These are phyloP conservation scores for Neurospora crassa DNA, from an alignment of 2,329 filamentous ascomycete genomes.

Conservation along the genomic window DNA sequence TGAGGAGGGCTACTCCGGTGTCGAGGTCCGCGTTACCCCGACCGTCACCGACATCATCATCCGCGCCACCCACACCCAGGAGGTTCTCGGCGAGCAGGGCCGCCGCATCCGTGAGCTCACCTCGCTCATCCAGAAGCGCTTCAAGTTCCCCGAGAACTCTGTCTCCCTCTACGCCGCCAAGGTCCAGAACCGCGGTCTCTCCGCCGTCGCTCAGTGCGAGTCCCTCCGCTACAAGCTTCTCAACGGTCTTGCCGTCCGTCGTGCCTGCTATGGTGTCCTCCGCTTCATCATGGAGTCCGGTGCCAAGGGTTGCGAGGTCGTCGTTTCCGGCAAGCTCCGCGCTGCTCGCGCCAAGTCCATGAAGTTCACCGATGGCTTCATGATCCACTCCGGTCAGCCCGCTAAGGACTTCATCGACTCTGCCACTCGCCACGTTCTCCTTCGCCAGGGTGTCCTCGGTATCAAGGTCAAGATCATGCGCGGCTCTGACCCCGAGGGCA, in stretches of 20 bases:
- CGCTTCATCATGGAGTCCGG: constrained; percentile 99
- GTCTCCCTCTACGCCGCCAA: constrained; percentile 99
- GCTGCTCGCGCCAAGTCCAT: constrained; percentile 99
- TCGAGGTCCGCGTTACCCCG: constrained; percentile 98
- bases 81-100: constrained; percentile 99
- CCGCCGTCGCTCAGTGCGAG: constrained; percentile 99
- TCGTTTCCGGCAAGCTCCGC: constrained; percentile 97
- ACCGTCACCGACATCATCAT: constrained; percentile 99
- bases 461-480: constrained; percentile 99
- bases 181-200: constrained; percentile 99
- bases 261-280: constrained; percentile 99
- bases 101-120: constrained; percentile 99
- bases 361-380: constrained; percentile 99
- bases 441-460: constrained; percentile 98
- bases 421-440: constrained; percentile 97
- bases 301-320: constrained; percentile 99
- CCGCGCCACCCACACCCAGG: constrained; percentile 99
- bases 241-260: constrained; percentile 96
- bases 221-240: constrained; percentile 99
- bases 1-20: constrained; percentile 99
- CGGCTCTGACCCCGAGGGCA: constrained; percentile 98
- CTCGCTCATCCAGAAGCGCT: constrained; percentile 99
- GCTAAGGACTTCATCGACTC: constrained; percentile 99
- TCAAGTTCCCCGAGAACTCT: constrained; percentile 99
- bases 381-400: constrained; percentile 99